phyloP scores from a whole-genome alignment of 805 yeast genomes.

The Yamadazyma nakazawae region DNA sequence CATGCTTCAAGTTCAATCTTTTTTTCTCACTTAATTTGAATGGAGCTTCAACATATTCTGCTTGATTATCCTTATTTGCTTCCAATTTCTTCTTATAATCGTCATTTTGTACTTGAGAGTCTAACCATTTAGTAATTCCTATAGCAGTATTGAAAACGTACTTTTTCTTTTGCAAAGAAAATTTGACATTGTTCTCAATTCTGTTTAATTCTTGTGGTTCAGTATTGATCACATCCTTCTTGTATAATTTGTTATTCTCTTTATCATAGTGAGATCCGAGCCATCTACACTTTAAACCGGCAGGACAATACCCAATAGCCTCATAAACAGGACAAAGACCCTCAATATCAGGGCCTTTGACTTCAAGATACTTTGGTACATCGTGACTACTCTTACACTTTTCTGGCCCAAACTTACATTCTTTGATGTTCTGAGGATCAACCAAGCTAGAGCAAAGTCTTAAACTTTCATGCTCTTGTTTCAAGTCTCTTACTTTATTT shows the following conservation, averaged over 20 bases:
- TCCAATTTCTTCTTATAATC: conserved; percentile 32
- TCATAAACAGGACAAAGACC: conserved; percentile 83
- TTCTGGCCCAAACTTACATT: conserved; percentile 64
- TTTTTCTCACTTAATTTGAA: conserved; percentile 81
- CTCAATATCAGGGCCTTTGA: conserved; percentile 68
- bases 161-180: conserved; percentile 56
- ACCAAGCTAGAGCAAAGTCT: conserved; percentile 63
- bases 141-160: conserved; percentile 58
- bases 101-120: conserved; percentile 50
- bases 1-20: conserved; percentile 58
- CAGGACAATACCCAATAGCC: conserved; percentile 85
- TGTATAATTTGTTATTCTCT: conserved; percentile 43
- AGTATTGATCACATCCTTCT: conserved; percentile 29
- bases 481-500: conserved; percentile 75
- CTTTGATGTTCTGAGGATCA: conserved; percentile 47
- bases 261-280: conserved; percentile 62
- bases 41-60: conserved; percentile 71
- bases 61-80: conserved; percentile 33
- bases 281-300: conserved; percentile 93
- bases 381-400: conserved; percentile 79
- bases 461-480: conserved; percentile 60
- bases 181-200: conserved; percentile 46
- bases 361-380: conserved; percentile 54
- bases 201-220: conserved; percentile 63
- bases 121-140: conserved; percentile 59